These are phyloP conservation scores for Xylaria sp. DNA, from an alignment of 2,329 filamentous ascomycete genomes.

Conservation along the genomic window DNA sequence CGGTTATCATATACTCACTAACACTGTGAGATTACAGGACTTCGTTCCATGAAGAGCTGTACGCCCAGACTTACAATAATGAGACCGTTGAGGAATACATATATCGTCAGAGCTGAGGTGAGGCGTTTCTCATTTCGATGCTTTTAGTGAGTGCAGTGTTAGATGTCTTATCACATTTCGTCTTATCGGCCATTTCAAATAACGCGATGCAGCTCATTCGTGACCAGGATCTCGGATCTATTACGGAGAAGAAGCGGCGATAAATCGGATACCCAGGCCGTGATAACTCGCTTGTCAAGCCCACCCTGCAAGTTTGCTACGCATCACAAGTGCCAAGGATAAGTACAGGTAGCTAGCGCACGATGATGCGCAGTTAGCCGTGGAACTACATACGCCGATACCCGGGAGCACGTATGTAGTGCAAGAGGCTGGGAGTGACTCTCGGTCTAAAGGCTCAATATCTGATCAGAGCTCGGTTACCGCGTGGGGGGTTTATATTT, in stretches of 20 bases:
- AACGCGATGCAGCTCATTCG: not conserved
- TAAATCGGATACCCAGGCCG: not conserved
- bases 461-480: conserved; percentile 11
- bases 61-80: not conserved
- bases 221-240: not conserved
- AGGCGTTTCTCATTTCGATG: not conserved
- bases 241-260: not conserved
- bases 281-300: not conserved
- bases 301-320: not conserved
- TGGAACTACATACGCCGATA: not conserved
- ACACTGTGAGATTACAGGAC: too few relatives aligned
- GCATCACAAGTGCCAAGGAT: not conserved
- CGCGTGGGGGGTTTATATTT: not conserved
- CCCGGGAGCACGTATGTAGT: not conserved
- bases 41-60: too few relatives aligned
- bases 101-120: not conserved
- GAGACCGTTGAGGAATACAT: not conserved
- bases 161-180: not conserved
- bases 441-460: not conserved
- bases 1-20: too few relatives aligned
- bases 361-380: not conserved
- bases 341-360: not conserved
- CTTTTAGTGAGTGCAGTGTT: not conserved
- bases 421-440: not conserved
- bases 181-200: not conserved